Conservation (phyloP, 495 filamentous ascomycete species). For the Aspergillus taichungensis region DNA sequence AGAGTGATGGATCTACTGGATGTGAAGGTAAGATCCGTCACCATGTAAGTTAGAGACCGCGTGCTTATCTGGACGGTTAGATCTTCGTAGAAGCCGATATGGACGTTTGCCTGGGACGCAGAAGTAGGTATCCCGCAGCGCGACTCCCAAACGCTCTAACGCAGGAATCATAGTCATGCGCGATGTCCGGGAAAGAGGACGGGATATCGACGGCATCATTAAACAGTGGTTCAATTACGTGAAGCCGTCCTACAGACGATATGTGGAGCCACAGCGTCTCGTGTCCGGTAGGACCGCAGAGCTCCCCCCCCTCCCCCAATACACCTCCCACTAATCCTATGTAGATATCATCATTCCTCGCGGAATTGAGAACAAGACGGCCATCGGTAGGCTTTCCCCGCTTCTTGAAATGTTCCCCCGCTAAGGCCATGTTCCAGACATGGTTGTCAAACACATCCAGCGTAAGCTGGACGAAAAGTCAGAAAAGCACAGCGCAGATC, state of each 20-base stretch:
- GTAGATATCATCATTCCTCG: slow-evolving; percentile 89
- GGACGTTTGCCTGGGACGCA: slow-evolving; percentile 84
- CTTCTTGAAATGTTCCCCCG: background rate
- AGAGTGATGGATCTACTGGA: slow-evolving; percentile 82
- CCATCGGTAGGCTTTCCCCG: slow-evolving; percentile 56
- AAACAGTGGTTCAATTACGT: slow-evolving; percentile 97
- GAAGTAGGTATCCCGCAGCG: slow-evolving; percentile 50
- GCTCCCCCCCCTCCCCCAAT: background rate
- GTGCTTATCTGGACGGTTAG: slow-evolving; percentile 15
- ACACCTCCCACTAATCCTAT: slow-evolving; percentile 10
- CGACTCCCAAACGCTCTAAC: slow-evolving; percentile 1
- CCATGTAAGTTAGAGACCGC: slow-evolving; percentile 1
- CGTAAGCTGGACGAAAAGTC: slow-evolving; percentile 81
- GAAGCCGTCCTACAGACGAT: slow-evolving; percentile 89
- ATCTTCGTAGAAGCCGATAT: slow-evolving; percentile 96
- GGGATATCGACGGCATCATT: slow-evolving; percentile 88
- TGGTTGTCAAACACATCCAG: slow-evolving; percentile 86
- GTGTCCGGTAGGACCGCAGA: slow-evolving; percentile 50
- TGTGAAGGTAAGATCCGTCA: slow-evolving; percentile 56
- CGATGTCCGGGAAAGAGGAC: slow-evolving; percentile 74
- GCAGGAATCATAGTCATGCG: slow-evolving; percentile 56
- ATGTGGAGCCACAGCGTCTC: slow-evolving; percentile 80
- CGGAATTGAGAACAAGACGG: slow-evolving; percentile 86
- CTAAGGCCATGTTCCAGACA: slow-evolving; percentile 43
- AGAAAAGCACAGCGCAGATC: slow-evolving; percentile 63